Base-by-base conservation (phyloP, 202 grass and related monocot genomes). In the Dendrocalamus latiflorus region DNA sequence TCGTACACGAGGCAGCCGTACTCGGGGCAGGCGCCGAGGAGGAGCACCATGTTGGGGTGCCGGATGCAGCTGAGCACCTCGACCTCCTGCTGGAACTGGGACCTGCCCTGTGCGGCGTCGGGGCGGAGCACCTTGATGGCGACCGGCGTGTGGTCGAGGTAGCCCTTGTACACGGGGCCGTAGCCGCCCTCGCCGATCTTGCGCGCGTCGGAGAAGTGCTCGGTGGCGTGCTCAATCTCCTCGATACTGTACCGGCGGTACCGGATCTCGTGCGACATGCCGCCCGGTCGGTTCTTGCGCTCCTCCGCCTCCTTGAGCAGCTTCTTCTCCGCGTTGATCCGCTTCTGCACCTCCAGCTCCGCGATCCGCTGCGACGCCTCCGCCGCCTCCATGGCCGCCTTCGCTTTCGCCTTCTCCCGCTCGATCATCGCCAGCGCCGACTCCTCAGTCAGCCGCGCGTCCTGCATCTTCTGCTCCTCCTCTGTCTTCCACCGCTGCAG, bases 1-100 rank as follows among this genome's bases (percentile, higher is more conserved):
- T 97, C 91, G 42, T 94, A 97, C 4, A 97, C 91, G 10, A 97
- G 92, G 76, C 89, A 97, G 34, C 89, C 94, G 63, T 97, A 92
- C 87, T 97, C 89, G 1, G 91, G n/a, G 88, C 94, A 97, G 0
- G 94, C 91, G 9, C 94, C 94, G 15, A 97, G 85, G 64, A 97
- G 89, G 45, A 97, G 94, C 85, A 97, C 91, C 94, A 97, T 97
- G 85, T 97, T 94, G 0, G 94, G 91, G 86, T 97, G 94, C 57
- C 91, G 85, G 72, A 97, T 97, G 87, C 94, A 92, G 73, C 94
- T 94, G 1, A 97, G 77, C 67, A 97, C 86, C 71, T 97, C 91
- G 22, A 97, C 94, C 72, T 97, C 94, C 53, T 97, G 94, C 80
- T 94, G 91, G 87, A 97, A 97, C 44, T 94, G 94, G 0, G 87